These are phyloP conservation scores for Barbarea vulgaris DNA, from an alignment of 345 rosid species.

Conservation along the genomic window DNA sequence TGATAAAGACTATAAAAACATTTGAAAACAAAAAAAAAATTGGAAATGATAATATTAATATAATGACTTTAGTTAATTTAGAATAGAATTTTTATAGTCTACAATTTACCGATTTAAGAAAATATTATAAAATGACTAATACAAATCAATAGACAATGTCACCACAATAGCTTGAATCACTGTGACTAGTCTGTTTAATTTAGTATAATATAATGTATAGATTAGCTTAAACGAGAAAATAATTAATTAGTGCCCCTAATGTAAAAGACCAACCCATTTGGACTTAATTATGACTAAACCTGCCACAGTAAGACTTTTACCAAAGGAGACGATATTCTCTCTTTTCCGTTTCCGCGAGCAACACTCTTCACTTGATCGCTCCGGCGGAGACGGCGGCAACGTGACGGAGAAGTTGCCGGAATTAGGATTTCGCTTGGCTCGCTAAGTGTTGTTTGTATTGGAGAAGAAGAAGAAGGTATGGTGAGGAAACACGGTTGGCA, in stretches of 20 bases:
- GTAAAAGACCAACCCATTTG: neutral
- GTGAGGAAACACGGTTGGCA: conserved; percentile 98
- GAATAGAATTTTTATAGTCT: no score
- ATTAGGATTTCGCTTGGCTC: conserved; percentile 34
- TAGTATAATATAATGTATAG: neutral
- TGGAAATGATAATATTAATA: no score
- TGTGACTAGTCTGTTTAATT: neutral
- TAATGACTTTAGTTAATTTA: neutral
- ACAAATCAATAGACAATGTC: neutral
- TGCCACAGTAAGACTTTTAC: neutral
- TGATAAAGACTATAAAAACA: neutral
- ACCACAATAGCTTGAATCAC: neutral
- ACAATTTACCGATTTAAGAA: no score
- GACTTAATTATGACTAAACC: neutral
- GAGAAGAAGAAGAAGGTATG: conserved; percentile 50
- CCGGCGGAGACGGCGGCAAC: neutral
- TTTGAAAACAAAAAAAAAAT: neutral
- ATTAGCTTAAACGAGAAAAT: neutral
- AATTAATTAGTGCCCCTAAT: neutral
- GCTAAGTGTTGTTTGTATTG: neutral
- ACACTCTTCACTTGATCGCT: conserved; percentile 5
- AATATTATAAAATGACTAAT: no score
- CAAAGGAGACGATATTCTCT: neutral
- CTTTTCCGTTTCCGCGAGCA: neutral
- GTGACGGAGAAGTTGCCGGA: neutral